Conservation (phyloP, 345 rosid species). For the Lepidium sativum region DNA sequence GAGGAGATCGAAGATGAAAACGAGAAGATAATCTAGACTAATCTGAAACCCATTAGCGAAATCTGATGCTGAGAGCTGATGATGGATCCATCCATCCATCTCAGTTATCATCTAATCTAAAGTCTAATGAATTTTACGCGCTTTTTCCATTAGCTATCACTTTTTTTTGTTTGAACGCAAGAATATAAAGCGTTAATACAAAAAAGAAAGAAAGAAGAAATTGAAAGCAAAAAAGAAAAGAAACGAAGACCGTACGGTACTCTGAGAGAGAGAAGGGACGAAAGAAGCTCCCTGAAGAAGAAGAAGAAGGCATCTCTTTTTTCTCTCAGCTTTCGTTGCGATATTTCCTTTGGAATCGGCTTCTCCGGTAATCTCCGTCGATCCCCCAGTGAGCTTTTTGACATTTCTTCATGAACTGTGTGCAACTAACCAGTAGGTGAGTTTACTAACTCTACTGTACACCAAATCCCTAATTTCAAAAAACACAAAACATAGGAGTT, state of each 20-base stretch:
- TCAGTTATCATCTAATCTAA: too few species aligned
- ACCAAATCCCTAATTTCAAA: constrained; percentile 15
- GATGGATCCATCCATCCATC: too few species aligned
- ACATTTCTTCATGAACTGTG: background rate
- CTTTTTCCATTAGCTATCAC: too few species aligned
- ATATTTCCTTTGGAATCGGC: constrained; percentile 17
- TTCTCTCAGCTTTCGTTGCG: constrained; percentile 6
- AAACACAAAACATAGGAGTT: background rate
- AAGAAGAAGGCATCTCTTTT: background rate
- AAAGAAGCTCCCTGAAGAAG: constrained; percentile 13
- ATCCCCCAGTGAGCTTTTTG: constrained; percentile 1
- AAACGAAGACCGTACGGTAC: constrained; percentile 34
- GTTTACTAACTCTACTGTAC: constrained; percentile 33
- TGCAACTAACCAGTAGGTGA: constrained; percentile 5
- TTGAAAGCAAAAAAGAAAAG: constrained; percentile 13
- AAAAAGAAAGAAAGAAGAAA: background rate
- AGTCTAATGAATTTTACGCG: too few species aligned
- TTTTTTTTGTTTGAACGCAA: too few species aligned
- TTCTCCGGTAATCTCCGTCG: constrained; percentile 16
- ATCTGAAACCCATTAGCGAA: constrained; percentile 45
- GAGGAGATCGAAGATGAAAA: background rate
- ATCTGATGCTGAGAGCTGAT: too few species aligned
- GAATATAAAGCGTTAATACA: too few species aligned
- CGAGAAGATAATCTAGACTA: constrained; percentile 27
- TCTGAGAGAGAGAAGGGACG: constrained; percentile 18